phyloP scores from a whole-genome alignment of 352 stramenopile genomes.

The Phytophthora lateralis region DNA sequence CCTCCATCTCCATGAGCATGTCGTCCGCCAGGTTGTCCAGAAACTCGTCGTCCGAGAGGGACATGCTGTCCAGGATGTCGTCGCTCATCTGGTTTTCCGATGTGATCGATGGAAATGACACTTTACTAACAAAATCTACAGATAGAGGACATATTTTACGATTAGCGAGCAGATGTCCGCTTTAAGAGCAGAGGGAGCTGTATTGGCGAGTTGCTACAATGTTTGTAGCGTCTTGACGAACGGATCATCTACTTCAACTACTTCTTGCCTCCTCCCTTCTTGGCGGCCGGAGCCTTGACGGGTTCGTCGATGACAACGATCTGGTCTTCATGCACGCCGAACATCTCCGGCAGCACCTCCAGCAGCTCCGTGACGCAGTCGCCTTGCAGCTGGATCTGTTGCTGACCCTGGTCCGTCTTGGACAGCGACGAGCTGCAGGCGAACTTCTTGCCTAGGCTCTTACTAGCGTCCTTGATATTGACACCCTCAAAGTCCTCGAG shows the following conservation, averaged over 20 bases:
- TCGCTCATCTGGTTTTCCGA: slow-evolving; percentile 56
- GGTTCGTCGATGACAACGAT: slow-evolving; percentile 77
- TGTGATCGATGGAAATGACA: background rate
- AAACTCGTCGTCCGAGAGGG: slow-evolving; percentile 87
- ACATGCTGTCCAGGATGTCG: slow-evolving; percentile 85
- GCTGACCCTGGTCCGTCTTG: slow-evolving; percentile 74
- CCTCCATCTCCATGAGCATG: slow-evolving; percentile 77
- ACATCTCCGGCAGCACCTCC: slow-evolving; percentile 79
- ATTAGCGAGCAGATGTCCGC: slow-evolving; percentile 4
- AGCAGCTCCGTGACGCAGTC: slow-evolving; percentile 78
- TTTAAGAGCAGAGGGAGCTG: slow-evolving; percentile 14
- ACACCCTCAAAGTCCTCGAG: slow-evolving; percentile 82
- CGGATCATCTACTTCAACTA: slow-evolving; percentile 14
- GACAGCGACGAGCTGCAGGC: slow-evolving; percentile 82
- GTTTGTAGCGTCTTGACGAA: background rate
- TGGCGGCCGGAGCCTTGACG: slow-evolving; percentile 40
- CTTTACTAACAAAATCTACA: background rate
- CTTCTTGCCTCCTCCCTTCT: slow-evolving; percentile 26
- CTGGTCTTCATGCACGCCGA: slow-evolving; percentile 73
- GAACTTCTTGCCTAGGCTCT: slow-evolving; percentile 84
- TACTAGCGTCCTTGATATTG: slow-evolving; percentile 85
- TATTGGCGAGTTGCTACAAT: slow-evolving; percentile 8
- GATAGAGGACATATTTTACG: slow-evolving; percentile 5
- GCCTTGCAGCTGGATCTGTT: slow-evolving; percentile 85
- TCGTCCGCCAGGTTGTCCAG: slow-evolving; percentile 82